These are phyloP conservation scores for Pterocarpus santalinus DNA, from an alignment of 306 rosid genomes.

Conservation along the genomic window DNA sequence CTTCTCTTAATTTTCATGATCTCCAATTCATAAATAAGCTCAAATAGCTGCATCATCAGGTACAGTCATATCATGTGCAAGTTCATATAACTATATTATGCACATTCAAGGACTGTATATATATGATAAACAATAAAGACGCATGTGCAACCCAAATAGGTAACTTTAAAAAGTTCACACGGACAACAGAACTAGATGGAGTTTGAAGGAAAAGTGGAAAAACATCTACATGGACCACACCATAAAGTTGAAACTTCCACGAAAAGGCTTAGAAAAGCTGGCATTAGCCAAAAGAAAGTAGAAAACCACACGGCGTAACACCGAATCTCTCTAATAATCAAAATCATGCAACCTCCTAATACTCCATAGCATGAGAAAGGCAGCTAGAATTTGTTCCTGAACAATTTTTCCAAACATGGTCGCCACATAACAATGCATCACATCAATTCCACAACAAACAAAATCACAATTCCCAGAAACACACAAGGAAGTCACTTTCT, in stretches of 20 bases:
- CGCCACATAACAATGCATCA: constrained; percentile 33
- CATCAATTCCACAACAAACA: constrained; percentile 24
- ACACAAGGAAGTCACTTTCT: background rate
- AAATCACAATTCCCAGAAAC: constrained; percentile 36
- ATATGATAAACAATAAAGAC: background rate
- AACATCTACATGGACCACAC: constrained; percentile 32
- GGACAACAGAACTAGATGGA: constrained; percentile 28
- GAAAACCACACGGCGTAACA: constrained; percentile 51
- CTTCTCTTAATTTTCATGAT: constrained; percentile 14
- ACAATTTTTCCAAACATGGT: constrained; percentile 13
- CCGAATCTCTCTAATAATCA: constrained; percentile 4
- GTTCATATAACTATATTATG: background rate
- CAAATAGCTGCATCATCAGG: background rate
- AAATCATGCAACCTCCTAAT: constrained; percentile 1
- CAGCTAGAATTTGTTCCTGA: background rate
- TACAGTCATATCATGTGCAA: background rate
- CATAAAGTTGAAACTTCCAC: constrained; percentile 46
- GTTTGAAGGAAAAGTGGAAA: constrained; percentile 40
- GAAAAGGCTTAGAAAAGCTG: constrained; percentile 44
- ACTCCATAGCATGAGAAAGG: constrained; percentile 5
- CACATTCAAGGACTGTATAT: background rate
- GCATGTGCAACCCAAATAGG: constrained; percentile 29
- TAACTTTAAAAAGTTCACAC: constrained; percentile 35
- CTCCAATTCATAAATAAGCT: background rate
- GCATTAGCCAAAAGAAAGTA: constrained; percentile 41